Evolutionary conservation across 441 rosid genomes (phyloP).

Genomic region (Gossypium laxum): DNA sequence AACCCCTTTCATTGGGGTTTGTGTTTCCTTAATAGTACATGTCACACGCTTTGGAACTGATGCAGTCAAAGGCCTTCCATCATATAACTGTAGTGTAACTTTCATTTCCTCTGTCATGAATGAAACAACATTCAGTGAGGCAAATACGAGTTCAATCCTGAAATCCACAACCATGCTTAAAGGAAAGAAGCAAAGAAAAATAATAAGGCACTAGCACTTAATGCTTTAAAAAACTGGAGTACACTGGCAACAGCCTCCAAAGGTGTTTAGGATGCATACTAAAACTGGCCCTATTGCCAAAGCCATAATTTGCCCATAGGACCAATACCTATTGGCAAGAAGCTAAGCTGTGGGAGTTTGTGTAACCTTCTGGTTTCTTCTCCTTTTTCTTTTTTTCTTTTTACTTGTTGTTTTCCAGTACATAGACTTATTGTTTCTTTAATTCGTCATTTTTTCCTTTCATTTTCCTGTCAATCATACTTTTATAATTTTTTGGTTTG

Average conservation of each 20-base stretch:
- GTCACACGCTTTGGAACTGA: constrained; percentile 73
- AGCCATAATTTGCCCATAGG: neutral
- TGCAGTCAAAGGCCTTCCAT: constrained; percentile 69
- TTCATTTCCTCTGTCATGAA: constrained; percentile 70
- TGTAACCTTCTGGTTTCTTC: neutral
- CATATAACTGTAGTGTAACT: constrained; percentile 58
- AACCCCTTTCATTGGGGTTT: constrained; percentile 47
- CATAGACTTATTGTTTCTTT: neutral
- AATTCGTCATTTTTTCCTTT: neutral
- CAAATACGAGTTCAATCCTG: neutral
- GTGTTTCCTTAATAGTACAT: constrained; percentile 64
- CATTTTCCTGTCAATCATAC: neutral
- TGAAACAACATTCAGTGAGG: neutral
- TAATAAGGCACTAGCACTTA: neutral
- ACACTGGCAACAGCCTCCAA: neutral
- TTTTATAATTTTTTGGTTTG: neutral
- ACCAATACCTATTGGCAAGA: neutral
- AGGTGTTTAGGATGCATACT: neutral
- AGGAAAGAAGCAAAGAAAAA: neutral
- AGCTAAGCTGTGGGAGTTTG: neutral
- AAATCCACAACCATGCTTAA: neutral
- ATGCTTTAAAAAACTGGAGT: neutral
- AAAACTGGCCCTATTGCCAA: neutral
- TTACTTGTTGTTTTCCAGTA: neutral
- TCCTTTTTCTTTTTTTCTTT: neutral